A percentile compares a stretch with the other conserved stretches of the same genome.
phyloP scores from a whole-genome alignment of 2,329 filamentous ascomycete genomes.

The Nemania serpens region DNA sequence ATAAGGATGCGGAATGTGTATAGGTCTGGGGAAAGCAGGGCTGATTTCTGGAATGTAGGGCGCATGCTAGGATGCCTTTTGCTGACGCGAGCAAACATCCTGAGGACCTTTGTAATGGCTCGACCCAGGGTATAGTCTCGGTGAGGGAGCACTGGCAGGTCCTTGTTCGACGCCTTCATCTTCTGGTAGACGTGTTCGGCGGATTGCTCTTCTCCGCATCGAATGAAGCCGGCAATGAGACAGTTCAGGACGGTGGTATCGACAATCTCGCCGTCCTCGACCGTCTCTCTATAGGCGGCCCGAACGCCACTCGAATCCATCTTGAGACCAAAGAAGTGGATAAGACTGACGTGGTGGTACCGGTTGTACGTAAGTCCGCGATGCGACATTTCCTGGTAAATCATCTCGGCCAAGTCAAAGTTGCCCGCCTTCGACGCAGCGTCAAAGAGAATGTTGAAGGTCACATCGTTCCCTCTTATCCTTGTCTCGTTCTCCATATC shows the following conservation, averaged over 20 bases:
- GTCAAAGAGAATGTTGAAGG: slow-evolving; percentile 92
- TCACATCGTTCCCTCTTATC: slow-evolving; percentile 71
- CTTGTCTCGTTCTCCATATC: slow-evolving; percentile 82
- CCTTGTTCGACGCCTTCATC: slow-evolving; percentile 71
- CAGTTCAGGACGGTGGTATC: slow-evolving; percentile 87
- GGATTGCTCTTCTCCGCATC: slow-evolving; percentile 73
- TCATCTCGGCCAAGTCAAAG: slow-evolving; percentile 80
- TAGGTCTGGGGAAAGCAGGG: slow-evolving; percentile 73
- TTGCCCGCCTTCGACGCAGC: slow-evolving; percentile 85
- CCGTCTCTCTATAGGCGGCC: slow-evolving; percentile 78
- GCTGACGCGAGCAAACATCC: slow-evolving; percentile 61
- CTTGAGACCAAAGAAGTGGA: slow-evolving; percentile 81
- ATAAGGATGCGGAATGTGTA: slow-evolving; percentile 81
- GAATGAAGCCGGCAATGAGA: slow-evolving; percentile 78
- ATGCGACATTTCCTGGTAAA: slow-evolving; percentile 78
- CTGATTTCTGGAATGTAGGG: slow-evolving; percentile 60
- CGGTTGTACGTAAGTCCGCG: slow-evolving; percentile 74
- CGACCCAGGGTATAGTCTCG: slow-evolving; percentile 53
- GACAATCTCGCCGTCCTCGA: slow-evolving; percentile 84
- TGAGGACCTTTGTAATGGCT: slow-evolving; percentile 59
- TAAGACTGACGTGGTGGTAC: slow-evolving; percentile 79
- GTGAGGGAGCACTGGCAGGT: slow-evolving; percentile 47
- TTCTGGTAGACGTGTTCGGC: slow-evolving; percentile 81
- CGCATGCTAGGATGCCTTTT: slow-evolving; percentile 61
- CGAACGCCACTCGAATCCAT: slow-evolving; percentile 75